phyloP scores from a whole-genome alignment of 257 asterid species.

The Solanum corneliomulleri region DNA sequence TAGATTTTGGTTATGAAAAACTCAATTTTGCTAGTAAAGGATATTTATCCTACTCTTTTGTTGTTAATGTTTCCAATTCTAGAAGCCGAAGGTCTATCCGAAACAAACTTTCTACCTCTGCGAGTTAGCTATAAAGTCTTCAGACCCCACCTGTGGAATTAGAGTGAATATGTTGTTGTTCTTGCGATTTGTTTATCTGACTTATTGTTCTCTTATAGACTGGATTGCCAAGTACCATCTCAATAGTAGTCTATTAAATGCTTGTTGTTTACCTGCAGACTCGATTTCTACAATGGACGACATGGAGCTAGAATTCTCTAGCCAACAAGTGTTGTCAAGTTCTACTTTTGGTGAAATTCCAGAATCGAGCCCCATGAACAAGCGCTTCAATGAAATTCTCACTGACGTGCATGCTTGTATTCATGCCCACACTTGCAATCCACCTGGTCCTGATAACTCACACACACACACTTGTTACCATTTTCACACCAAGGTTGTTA shows the following conservation, averaged over 20 bases:
- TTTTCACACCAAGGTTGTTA: constrained; percentile 42
- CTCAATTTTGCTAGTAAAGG: not conserved
- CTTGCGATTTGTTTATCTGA: not conserved
- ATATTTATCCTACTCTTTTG: not conserved
- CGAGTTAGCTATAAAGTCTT: not conserved
- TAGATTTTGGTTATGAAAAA: not conserved
- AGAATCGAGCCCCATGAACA: constrained; percentile 13
- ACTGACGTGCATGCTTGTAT: constrained; percentile 39
- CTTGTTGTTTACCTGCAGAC: not conserved
- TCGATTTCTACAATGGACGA: constrained; percentile 11
- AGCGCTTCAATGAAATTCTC: constrained; percentile 22
- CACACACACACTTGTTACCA: constrained; percentile 73
- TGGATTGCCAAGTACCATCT: not conserved
- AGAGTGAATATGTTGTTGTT: not conserved
- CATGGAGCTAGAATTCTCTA: constrained; percentile 25
- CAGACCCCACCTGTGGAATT: not conserved
- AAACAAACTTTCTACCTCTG: not conserved
- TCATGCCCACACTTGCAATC: constrained; percentile 66
- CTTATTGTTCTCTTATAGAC: not conserved
- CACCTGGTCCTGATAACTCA: constrained; percentile 41
- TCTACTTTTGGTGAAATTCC: constrained; percentile 25
- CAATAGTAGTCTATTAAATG: not conserved
- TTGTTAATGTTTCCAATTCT: not conserved
- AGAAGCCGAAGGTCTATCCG: not conserved
- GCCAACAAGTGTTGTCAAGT: constrained; percentile 17